Evolutionary conservation across 345 rosid genomes (phyloP), one percentile per base, ranked within the genome.

Genomic region (Stellera chamaejasme): DNA sequence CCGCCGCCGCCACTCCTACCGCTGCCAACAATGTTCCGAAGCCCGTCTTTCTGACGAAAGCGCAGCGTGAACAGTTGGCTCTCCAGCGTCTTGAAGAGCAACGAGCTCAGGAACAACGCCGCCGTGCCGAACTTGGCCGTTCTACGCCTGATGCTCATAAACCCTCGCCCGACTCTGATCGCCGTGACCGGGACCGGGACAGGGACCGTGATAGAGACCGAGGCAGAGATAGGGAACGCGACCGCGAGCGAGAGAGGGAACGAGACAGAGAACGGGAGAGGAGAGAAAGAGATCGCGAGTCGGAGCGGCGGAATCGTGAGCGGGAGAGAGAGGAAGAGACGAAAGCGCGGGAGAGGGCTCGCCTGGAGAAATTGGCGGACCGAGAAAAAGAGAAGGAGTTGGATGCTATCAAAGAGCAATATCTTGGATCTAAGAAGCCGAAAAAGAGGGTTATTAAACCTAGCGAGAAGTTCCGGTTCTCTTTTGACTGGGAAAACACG

Each of bases 401-500:
- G 10, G 94, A 93, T 0, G 64, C 93, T 43, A 89, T 93, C 41
- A 93, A 87, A 39, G 94, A 93, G 64, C 97, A 93, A 75, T 89
- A 89, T 56, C 61, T 93, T 0, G 95, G 97, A 44, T 86, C 97
- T 6, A 89, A 84, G 75, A 93, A 93, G 62, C 96, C 96, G 5
- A 93, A 89, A 71, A 93, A 89, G 83, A 76, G 96, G 67, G 99
- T 92, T 6, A 86, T 89, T 10, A 82, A 84, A 63, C 96, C 97
- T 7, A 84, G 94, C 50, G 94, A 87, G 83, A 89, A 89, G 75
- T 93, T 93, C 50, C 77, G 97, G 45, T 89, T 89, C 72, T 89
- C 96, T 10, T 89, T 93, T 52, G 99, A 93, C 66, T 93, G 97
- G 99, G 97, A 84, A 61, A 81, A 84, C 72, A 89, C 93, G 0